These are phyloP conservation scores for Fusarium chaquense DNA, from an alignment of 2,329 filamentous ascomycete species.

Conservation along the genomic window DNA sequence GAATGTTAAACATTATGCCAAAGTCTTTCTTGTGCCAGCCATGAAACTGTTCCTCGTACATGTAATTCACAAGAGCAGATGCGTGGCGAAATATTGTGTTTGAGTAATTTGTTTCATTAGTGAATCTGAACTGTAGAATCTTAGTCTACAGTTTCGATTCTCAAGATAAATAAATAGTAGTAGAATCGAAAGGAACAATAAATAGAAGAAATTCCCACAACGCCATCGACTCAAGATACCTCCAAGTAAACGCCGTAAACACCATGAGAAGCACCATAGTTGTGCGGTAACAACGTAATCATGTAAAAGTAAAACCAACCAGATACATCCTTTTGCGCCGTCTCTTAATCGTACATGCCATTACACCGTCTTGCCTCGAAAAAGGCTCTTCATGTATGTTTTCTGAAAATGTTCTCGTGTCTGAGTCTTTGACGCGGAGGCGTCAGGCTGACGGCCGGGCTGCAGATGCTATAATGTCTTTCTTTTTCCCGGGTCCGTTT, in stretches of 20 bases:
- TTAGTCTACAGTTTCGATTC: slow-evolving; percentile 3
- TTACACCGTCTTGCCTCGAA: slow-evolving; percentile 25
- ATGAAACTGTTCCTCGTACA: not conserved
- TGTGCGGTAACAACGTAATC: slow-evolving; percentile 34
- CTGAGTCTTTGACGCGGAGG: slow-evolving; percentile 16
- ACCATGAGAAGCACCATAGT: slow-evolving; percentile 11
- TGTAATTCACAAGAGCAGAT: not conserved
- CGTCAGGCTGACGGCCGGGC: slow-evolving; percentile 13
- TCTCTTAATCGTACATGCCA: slow-evolving; percentile 38
- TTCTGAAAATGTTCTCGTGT: slow-evolving; percentile 23
- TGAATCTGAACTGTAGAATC: not conserved
- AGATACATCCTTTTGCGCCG: slow-evolving; percentile 16
- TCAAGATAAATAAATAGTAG: slow-evolving; percentile 14
- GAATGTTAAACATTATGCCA: not conserved
- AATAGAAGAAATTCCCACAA: slow-evolving; percentile 8
- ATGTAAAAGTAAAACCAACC: slow-evolving; percentile 27
- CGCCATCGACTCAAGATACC: slow-evolving; percentile 3
- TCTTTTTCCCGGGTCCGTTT: slow-evolving; percentile 32
- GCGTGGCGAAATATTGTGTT: slow-evolving; percentile 2
- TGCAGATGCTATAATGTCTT: slow-evolving; percentile 24
- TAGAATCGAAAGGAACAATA: slow-evolving; percentile 1
- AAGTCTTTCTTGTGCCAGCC: not conserved
- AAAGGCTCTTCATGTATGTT: slow-evolving; percentile 6
- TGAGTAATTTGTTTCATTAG: slow-evolving; percentile 18
- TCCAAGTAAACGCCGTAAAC: slow-evolving; percentile 23